Percentiles rank a stretch among this genome's conserved stretches.
phyloP scores from a whole-genome alignment of 768 basidiomycete genomes.

The Tricholoma bakamatsutake region DNA sequence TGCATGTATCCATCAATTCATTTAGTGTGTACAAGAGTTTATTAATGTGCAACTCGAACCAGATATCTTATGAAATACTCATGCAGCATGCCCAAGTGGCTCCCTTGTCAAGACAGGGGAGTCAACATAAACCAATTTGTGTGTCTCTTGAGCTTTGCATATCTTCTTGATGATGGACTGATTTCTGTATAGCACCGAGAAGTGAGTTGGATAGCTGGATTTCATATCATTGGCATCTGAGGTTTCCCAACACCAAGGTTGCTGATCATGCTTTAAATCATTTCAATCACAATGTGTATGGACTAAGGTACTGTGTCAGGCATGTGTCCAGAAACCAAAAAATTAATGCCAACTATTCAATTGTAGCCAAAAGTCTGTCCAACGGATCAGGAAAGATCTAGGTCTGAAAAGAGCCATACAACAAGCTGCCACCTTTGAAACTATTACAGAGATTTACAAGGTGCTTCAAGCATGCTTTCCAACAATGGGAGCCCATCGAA shows the following conservation, averaged over 20 bases:
- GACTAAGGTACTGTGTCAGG: conserved; percentile 3
- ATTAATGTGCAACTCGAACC: not conserved
- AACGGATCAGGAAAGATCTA: not conserved
- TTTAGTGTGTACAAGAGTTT: not conserved
- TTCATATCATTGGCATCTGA: conserved; percentile 8
- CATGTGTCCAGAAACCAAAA: not conserved
- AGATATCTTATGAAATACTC: not conserved
- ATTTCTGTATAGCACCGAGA: conserved; percentile 2
- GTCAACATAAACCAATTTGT: conserved; percentile 4
- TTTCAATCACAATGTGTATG: conserved; percentile 5
- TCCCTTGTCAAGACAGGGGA: not conserved
- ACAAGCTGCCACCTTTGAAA: conserved; percentile 2
- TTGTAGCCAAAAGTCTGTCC: not conserved
- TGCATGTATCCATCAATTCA: not conserved
- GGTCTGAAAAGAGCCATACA: conserved; percentile 6
- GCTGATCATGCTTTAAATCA: conserved; percentile 9
- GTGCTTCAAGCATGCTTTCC: conserved; percentile 8
- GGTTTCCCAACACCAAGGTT: conserved; percentile 5
- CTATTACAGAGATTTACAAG: not conserved
- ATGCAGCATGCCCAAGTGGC: not conserved
- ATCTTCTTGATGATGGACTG: not conserved
- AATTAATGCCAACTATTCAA: not conserved
- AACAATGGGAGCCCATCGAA: conserved; percentile 13
- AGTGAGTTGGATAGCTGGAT: conserved; percentile 4
- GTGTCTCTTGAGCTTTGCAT: not conserved